Percentiles rank a stretch among this genome's conserved stretches.
Conservation (phyloP, 2,329 filamentous ascomycete species). For the Pseudogymnoascus sp. region DNA sequence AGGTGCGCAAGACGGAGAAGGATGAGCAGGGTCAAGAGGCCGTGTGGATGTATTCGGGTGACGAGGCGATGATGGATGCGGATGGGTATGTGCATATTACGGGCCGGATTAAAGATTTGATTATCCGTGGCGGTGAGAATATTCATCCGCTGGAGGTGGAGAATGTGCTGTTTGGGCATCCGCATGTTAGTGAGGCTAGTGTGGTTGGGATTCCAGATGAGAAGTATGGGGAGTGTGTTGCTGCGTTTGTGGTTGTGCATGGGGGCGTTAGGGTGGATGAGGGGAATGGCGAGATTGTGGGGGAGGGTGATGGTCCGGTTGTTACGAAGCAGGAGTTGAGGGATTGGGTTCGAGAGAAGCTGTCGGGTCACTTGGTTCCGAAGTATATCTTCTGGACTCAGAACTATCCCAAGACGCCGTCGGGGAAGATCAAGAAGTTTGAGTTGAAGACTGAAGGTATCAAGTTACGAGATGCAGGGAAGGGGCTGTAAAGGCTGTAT, state of each 20-base stretch:
- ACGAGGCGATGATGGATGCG: constrained; percentile 78
- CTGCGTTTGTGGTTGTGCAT: constrained; percentile 65
- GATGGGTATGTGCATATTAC: constrained; percentile 84
- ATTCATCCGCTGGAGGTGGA: constrained; percentile 92
- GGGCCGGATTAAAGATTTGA: constrained; percentile 87
- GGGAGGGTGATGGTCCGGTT: constrained; percentile 17
- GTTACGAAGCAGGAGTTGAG: constrained; percentile 54
- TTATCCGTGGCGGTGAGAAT: constrained; percentile 92
- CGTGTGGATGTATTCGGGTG: constrained; percentile 86
- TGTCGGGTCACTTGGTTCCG: constrained; percentile 72
- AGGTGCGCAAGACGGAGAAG: constrained; percentile 51
- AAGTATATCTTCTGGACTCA: constrained; percentile 83
- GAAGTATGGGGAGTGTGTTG: constrained; percentile 77
- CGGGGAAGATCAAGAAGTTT: constrained; percentile 95
- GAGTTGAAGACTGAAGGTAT: constrained; percentile 64
- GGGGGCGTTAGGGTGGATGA: constrained; percentile 27
- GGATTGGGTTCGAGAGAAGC: constrained; percentile 60
- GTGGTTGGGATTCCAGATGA: constrained; percentile 80
- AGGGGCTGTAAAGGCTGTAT: neutral
- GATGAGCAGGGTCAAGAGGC: constrained; percentile 20
- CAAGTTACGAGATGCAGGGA: constrained; percentile 30
- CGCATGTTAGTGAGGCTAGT: constrained; percentile 63
- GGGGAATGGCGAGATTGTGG: constrained; percentile 15
- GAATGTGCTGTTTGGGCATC: constrained; percentile 71
- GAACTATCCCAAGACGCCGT: constrained; percentile 88